These are phyloP conservation scores for Trichothecium sympodiale DNA, from an alignment of 2,329 filamentous ascomycete genomes.

Conservation along the genomic window DNA sequence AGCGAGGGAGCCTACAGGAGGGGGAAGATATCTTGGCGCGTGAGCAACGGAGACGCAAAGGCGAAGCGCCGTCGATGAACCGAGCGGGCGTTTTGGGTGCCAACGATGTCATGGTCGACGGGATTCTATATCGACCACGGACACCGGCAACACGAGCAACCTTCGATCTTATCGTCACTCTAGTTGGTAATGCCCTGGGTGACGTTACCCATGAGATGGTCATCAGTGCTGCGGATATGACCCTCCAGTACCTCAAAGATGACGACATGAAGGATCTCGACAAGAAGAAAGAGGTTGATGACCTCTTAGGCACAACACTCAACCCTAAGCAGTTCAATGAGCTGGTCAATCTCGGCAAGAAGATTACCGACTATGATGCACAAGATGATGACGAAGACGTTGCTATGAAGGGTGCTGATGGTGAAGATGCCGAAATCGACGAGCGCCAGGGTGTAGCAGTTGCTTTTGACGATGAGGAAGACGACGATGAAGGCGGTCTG, in stretches of 20 bases:
- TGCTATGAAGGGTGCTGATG: slow-evolving; percentile 55
- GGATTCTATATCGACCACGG: slow-evolving; percentile 80
- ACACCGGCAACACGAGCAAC: slow-evolving; percentile 86
- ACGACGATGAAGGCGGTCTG: slow-evolving; percentile 69
- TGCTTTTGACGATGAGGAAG: slow-evolving; percentile 85
- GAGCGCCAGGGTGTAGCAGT: slow-evolving; percentile 95
- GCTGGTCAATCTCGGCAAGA: slow-evolving; percentile 90
- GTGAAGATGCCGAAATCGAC: slow-evolving; percentile 67
- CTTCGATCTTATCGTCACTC: slow-evolving; percentile 87
- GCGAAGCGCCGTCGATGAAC: slow-evolving; percentile 54
- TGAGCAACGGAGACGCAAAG: slow-evolving; percentile 80
- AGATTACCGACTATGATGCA: slow-evolving; percentile 96
- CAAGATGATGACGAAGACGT: slow-evolving; percentile 92
- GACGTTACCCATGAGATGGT: slow-evolving; percentile 90
- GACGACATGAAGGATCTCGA: slow-evolving; percentile 94
- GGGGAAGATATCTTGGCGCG: slow-evolving; percentile 74
- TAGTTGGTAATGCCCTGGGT: slow-evolving; percentile 78
- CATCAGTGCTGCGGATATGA: slow-evolving; percentile 84
- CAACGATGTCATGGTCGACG: slow-evolving; percentile 79
- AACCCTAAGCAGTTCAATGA: slow-evolving; percentile 92
- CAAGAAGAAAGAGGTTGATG: slow-evolving; percentile 96
- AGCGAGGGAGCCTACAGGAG: slow-evolving; percentile 66
- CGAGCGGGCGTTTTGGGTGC: slow-evolving; percentile 73
- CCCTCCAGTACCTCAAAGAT: slow-evolving; percentile 86
- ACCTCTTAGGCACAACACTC: slow-evolving; percentile 75